Conservation (phyloP, 2,329 filamentous ascomycete species). For the Phaeosphaeriaceae sp. region DNA sequence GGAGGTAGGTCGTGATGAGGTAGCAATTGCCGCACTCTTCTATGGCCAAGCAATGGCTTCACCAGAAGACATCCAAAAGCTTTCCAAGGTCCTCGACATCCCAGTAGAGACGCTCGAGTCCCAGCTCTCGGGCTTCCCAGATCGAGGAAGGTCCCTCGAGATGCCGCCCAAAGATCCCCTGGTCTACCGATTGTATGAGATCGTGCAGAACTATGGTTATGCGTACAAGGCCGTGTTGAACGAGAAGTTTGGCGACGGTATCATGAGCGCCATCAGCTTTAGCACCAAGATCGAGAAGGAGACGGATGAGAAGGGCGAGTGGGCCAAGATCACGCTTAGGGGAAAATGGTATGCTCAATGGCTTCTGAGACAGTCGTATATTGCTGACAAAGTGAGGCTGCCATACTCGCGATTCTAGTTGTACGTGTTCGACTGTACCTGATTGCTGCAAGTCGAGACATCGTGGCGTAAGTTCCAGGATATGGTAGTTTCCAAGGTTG, state of each 20-base stretch:
- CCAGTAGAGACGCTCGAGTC: conserved; percentile 62
- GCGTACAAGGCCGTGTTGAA: conserved; percentile 95
- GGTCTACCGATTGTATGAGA: conserved; percentile 91
- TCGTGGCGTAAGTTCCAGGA: not conserved
- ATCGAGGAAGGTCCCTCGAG: conserved; percentile 78
- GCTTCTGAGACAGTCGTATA: not conserved
- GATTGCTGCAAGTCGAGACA: not conserved
- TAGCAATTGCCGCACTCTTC: conserved; percentile 86
- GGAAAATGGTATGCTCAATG: conserved; percentile 75
- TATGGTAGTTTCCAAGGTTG: not conserved
- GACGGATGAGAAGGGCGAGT: conserved; percentile 81
- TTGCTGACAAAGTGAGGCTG: conserved; percentile 47
- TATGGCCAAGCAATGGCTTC: conserved; percentile 84
- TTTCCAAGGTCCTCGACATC: conserved; percentile 71
- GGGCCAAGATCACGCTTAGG: conserved; percentile 83
- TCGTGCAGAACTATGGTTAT: conserved; percentile 96
- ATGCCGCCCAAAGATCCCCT: conserved; percentile 87
- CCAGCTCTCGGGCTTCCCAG: conserved; percentile 76
- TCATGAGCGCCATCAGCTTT: conserved; percentile 96
- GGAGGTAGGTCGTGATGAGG: conserved; percentile 78
- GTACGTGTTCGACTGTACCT: not conserved
- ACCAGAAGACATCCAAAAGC: conserved; percentile 70
- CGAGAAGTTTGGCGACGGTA: conserved; percentile 82
- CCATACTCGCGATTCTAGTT: conserved; percentile 57
- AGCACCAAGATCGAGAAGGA: conserved; percentile 94